Percentiles rank a stretch among this genome's conserved stretches.
These are phyloP conservation scores for Clonostachys rosea DNA, from an alignment of 2,329 filamentous ascomycete genomes.

Conservation along the genomic window DNA sequence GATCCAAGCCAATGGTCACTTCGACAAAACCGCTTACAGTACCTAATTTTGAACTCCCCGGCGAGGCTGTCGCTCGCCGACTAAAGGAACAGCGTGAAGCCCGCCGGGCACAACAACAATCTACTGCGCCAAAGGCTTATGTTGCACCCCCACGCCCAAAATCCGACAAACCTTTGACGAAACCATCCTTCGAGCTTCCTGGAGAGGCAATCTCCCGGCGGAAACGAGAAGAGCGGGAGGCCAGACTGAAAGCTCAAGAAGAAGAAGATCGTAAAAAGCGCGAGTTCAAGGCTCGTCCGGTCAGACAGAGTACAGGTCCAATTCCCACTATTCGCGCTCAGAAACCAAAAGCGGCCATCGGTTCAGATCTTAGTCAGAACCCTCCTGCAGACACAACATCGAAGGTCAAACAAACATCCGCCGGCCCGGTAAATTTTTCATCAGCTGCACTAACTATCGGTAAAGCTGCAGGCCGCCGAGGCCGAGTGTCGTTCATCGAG, in stretches of 20 bases:
- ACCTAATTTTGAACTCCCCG: conserved; percentile 57
- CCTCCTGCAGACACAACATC: too few species aligned
- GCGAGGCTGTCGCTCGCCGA: conserved; percentile 54
- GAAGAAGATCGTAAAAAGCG: conserved; percentile 56
- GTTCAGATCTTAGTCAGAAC: too few species aligned
- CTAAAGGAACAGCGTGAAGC: conserved; percentile 56
- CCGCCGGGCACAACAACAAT: conserved; percentile 33
- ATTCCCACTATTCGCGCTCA: too few species aligned
- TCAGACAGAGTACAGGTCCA: conserved; percentile 32
- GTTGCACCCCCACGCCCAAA: conserved; percentile 39
- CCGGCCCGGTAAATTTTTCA: background rate
- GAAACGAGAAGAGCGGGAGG: conserved; percentile 51
- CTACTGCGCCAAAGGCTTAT: conserved; percentile 21
- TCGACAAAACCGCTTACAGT: conserved; percentile 50
- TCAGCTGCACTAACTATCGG: background rate
- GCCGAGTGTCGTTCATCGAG: conserved; percentile 14
- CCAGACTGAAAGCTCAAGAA: conserved; percentile 49
- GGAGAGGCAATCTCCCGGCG: conserved; percentile 56
- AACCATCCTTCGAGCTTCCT: conserved; percentile 56
- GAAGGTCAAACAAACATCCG: background rate
- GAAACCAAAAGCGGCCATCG: too few species aligned
- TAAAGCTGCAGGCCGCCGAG: conserved; percentile 12
- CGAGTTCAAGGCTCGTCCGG: conserved; percentile 59
- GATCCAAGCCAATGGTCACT: conserved; percentile 39
- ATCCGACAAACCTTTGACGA: conserved; percentile 47